Evolutionary conservation across 192 early-diverging fungal genomes (phyloP).

Genomic region (Coemansia reversa): DNA sequence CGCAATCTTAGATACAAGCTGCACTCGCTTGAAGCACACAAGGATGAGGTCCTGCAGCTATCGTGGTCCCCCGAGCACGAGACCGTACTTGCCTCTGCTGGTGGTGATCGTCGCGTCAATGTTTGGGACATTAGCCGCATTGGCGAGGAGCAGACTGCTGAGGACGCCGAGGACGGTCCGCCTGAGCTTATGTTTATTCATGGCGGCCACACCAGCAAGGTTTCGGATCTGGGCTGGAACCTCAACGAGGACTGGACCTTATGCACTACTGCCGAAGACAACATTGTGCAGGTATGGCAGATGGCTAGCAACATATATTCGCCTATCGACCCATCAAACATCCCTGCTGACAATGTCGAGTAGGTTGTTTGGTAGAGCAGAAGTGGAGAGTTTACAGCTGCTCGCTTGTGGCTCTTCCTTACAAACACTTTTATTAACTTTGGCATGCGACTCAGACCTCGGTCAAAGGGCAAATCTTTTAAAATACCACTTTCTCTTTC

Average conservation of each 20-base stretch:
- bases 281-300: conserved; percentile 98
- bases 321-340: conserved; percentile 34
- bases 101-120: conserved; percentile 83
- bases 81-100: conserved; percentile 87
- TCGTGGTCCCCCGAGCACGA: conserved; percentile 93
- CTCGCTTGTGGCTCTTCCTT: not conserved
- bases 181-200: conserved; percentile 98
- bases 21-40: conserved; percentile 85
- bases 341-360: conserved; percentile 37
- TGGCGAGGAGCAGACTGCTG: conserved; percentile 89
- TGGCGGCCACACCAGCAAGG: conserved; percentile 96
- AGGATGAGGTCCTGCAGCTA: conserved; percentile 90
- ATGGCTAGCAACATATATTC: conserved; percentile 73
- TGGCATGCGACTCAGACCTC: not conserved
- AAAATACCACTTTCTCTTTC: not conserved
- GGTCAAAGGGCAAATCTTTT: not conserved
- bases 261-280: conserved; percentile 93
- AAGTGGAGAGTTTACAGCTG: not conserved
- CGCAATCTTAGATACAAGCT: conserved; percentile 84
- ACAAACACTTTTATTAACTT: too few species aligned
- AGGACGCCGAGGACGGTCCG: conserved; percentile 97
- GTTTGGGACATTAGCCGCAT: conserved; percentile 95
- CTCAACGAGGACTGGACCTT: conserved; percentile 90
- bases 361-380: conserved; percentile 1
- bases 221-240: conserved; percentile 97